These are phyloP conservation scores for Drosera spatulata DNA, from an alignment of 179 eudicot genomes.

Conservation along the genomic window DNA sequence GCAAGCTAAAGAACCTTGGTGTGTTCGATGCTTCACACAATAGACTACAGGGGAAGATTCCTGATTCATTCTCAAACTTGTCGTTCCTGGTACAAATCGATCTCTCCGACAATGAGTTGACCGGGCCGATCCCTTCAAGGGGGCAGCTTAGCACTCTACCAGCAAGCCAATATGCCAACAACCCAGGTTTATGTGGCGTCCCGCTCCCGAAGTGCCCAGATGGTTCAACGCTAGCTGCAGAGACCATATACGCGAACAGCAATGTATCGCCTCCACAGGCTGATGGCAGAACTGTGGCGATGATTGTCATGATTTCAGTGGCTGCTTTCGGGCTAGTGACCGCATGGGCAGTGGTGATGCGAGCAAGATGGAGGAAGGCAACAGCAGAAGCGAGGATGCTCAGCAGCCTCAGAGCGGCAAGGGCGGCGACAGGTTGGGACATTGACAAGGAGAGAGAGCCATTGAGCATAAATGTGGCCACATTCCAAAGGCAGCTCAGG, in stretches of 20 bases:
- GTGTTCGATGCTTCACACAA: conserved; percentile 92
- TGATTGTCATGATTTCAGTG: conserved; percentile 64
- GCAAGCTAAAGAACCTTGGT: conserved; percentile 79
- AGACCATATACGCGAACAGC: conserved; percentile 6
- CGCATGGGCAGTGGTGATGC: conserved; percentile 72
- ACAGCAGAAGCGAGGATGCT: conserved; percentile 76
- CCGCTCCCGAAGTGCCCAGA: conserved; percentile 63
- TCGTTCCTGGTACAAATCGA: conserved; percentile 95
- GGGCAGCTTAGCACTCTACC: conserved; percentile 97
- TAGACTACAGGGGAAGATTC: conserved; percentile 77
- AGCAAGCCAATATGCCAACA: conserved; percentile 78
- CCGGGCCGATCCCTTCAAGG: conserved; percentile 75
- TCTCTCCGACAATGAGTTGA: conserved; percentile 74
- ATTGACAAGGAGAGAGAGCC: conserved; percentile 95
- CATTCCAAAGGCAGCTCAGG: conserved; percentile 78
- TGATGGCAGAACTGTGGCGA: conserved; percentile 36
- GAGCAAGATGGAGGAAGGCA: conserved; percentile 39
- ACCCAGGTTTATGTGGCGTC: conserved; percentile 91
- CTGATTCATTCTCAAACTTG: conserved; percentile 79
- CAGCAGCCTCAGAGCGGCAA: conserved; percentile 47
- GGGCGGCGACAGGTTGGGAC: conserved; percentile 89
- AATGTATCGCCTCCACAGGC: conserved; percentile 40
- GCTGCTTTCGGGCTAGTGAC: conserved; percentile 54
- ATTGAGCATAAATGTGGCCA: conserved; percentile 91
- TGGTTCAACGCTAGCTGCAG: conserved; percentile 10